phyloP scores from a whole-genome alignment of 225 moss, liverwort and hornwort genomes.

The Climacium dendroides region DNA sequence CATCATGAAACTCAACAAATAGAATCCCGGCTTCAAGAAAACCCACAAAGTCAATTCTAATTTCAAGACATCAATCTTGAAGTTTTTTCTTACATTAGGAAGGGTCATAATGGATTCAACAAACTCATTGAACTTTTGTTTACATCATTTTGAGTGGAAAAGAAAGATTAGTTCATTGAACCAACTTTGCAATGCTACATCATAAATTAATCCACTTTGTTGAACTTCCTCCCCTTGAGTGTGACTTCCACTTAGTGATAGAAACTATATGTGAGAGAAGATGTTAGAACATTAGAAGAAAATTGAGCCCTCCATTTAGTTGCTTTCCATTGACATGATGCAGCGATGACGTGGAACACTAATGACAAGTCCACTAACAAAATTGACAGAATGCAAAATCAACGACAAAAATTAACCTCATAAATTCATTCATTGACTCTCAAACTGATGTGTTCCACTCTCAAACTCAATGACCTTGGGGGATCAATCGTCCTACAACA shows the following conservation, averaged over 20 bases:
- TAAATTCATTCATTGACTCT: too few species aligned
- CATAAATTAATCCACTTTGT: background rate
- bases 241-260: background rate
- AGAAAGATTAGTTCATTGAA: background rate
- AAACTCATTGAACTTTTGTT: background rate
- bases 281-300: too few species aligned
- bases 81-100: background rate
- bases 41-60: background rate
- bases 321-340: too few species aligned
- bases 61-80: background rate
- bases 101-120: accelerated
- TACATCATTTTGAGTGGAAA: background rate
- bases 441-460: too few species aligned
- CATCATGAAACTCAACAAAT: background rate
- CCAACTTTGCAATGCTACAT: background rate
- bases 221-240: background rate
- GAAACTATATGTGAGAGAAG: background rate
- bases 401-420: too few species aligned
- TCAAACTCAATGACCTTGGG: too few species aligned
- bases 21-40: too few species aligned
- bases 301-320: too few species aligned
- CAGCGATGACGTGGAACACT: too few species aligned
- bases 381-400: too few species aligned
- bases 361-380: too few species aligned
- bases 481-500: too few species aligned